Conservation (phyloP, 148 eudicot species). For the Rhododendron ovatum region DNA sequence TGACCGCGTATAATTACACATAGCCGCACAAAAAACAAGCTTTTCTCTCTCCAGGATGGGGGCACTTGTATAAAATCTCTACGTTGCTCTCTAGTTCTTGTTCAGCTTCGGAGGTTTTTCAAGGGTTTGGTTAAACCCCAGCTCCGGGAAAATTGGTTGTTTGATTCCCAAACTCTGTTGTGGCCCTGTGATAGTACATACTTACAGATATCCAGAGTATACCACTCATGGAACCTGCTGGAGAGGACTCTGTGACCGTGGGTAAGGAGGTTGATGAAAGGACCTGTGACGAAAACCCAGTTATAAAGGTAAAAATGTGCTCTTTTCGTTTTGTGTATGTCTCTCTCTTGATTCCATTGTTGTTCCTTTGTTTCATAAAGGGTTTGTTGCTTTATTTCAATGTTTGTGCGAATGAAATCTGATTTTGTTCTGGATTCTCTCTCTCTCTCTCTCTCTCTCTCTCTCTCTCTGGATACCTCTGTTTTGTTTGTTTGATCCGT, state of each 20-base stretch:
- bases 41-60: neutral
- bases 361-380: neutral
- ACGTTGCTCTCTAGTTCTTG: neutral
- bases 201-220: neutral
- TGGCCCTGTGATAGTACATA: neutral
- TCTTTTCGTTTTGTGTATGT: neutral
- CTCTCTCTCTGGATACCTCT: too few relatives aligned
- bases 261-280: conserved; percentile 10
- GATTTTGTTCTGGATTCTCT: neutral
- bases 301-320: neutral
- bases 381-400: neutral
- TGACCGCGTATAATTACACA: too few relatives aligned
- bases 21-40: too few relatives aligned
- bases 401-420: neutral
- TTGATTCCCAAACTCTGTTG: neutral
- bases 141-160: neutral
- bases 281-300: neutral
- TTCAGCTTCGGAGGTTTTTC: neutral
- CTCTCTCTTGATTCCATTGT: neutral
- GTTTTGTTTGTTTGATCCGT: too few relatives aligned
- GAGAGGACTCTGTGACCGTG: conserved; percentile 6
- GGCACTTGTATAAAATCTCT: neutral
- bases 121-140: neutral
- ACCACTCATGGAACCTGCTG: conserved; percentile 15
- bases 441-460: neutral